Base-by-base conservation (phyloP, 2,329 filamentous ascomycete genomes). In the Alternaria hordeiaustralica region DNA sequence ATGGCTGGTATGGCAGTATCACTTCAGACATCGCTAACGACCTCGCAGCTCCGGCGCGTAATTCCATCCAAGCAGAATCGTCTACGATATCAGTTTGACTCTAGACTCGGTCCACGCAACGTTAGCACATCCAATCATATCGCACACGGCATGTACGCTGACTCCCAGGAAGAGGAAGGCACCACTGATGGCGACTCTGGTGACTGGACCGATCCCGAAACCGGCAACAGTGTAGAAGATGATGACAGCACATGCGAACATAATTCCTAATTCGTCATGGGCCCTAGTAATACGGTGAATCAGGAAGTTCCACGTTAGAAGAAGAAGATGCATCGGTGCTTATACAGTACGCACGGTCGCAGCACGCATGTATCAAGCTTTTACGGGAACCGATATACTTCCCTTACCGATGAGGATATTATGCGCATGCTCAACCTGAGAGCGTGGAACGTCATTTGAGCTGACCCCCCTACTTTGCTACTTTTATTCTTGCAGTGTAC, bases 131-230 rank as follows among this genome's bases (percentile, higher is more conserved):
- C 62, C 36, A 62, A 26, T 20, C 36, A 18, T 30, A 21, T 44
- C 13, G 62, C 56, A 18, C 61, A 63, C 64, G 69, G 67, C n/a
- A 28, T 61, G 46, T 66, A 63, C 9, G 66, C 23, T 26, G 60
- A 45, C 58, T 61, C 60, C 53, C 25, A 18, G 15, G 46, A 49
- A 26, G 46, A 26, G 46, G 23, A 18, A 49, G 23, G 23, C 23
- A 26, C 15, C 46, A 26, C 41, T 41, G 15, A 18, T 41, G 36
- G 36, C 36, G 36, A 41, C 36, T 41, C n/a, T 41, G 36, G n/a
- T 8, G 36, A 41, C 36, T 41, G 36, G 36, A 41, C 36, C 36
- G 36, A 41, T 41, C 15, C n/a, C 36, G n/a, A 41, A 41, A 41
- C 36, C 15, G 36, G 36, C n/a, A 41, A 6, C n/a, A 18, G 36